Base-by-base conservation (phyloP, 305 asterid genomes). In the Fraxinus latifolia region DNA sequence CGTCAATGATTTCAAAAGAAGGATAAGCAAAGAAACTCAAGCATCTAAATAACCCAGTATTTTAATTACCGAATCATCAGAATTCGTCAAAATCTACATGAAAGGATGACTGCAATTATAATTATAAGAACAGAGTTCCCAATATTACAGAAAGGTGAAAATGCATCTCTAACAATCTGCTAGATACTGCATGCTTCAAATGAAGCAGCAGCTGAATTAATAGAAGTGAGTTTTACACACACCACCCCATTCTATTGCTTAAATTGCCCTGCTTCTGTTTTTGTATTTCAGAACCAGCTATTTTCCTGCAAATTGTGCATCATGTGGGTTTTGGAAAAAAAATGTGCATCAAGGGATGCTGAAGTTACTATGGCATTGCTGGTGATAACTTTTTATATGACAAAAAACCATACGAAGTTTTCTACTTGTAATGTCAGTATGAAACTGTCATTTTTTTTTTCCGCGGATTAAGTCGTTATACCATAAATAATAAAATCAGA, bases 391-490 rank as follows among this genome's bases (percentile, higher is more conserved):
- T 68, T 15, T 15, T 70, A 70, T 31, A 14, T 31, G 21, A 31
- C 9, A 31, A 2, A 70, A 31, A 11, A 65, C 39, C 75, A 70
- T 70, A 29, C 14, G 42, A 70, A 29, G 75, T 14, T 70, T 31
- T 14, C 15, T 12, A 31, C 15, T 15, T 14, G 2, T 31, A 68
- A 1, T 67, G 62, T 42, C 32, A 50, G 44, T 76, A 31, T 65
- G 75, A 17, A 15, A 55, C 74, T 44, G 79, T 6, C 81, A 77
- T 34, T 74, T 84, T 37, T n/a, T 80, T 37, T 12, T 55, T 50
- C 37, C n/a, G 82, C 83, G 83, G 53, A 55, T 58, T 78, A 31
- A 31, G 42, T 31, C 15, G 33, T 62, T 62, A 25, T 62, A 12
- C 21, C 75, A 70, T 31, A 70, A 70, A 29, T 39, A 72, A 68